phyloP scores from a whole-genome alignment of 306 rosid species.

The Oemleria cerasiformis region DNA sequence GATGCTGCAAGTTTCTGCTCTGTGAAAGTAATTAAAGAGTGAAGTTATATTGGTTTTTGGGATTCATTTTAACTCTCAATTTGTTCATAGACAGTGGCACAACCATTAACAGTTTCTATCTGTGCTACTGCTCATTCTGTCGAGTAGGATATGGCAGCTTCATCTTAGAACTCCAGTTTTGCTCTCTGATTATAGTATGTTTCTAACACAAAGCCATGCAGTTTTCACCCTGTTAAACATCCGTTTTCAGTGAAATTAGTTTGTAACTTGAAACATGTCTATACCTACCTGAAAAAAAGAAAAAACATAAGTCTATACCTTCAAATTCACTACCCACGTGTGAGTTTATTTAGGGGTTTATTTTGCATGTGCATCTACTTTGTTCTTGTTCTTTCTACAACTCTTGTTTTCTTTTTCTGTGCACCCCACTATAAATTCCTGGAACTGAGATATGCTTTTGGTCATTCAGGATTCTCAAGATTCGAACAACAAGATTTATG shows the following conservation, averaged over 20 bases:
- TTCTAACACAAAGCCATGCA: neutral
- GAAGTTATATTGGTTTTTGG: constrained; percentile 1
- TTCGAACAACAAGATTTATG: constrained; percentile 70
- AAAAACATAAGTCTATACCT: neutral
- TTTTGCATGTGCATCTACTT: neutral
- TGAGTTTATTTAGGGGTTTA: neutral
- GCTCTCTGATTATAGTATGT: neutral
- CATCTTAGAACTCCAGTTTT: neutral
- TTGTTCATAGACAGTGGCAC: neutral
- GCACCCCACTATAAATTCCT: neutral
- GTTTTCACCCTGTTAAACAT: neutral
- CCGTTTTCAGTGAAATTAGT: neutral
- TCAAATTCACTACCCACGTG: neutral
- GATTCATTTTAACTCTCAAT: neutral
- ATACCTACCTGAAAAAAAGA: neutral
- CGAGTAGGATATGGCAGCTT: neutral
- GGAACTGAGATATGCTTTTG: constrained; percentile 1
- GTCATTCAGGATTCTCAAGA: constrained; percentile 65
- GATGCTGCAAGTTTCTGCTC: neutral
- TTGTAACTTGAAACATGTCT: neutral
- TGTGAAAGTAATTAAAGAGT: neutral
- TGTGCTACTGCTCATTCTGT: neutral
- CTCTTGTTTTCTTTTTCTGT: neutral
- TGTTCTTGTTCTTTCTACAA: neutral
- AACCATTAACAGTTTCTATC: neutral